Conservation (phyloP, 305 asterid genomes). For the Fraxinus albicans region DNA sequence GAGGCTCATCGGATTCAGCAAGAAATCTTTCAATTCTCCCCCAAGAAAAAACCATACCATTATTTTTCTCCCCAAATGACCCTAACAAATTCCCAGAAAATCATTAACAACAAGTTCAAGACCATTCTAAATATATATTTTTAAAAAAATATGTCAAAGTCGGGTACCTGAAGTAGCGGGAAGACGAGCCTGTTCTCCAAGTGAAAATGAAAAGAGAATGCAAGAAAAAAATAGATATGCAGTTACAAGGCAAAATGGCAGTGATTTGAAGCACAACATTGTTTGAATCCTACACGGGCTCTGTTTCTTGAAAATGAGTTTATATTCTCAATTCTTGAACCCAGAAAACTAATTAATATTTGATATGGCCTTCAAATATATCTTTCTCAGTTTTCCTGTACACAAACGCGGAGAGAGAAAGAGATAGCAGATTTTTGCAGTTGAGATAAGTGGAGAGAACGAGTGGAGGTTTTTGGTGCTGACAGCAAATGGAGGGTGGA, state of each 20-base stretch:
- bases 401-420: neutral
- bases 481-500: neutral
- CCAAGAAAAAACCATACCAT: constrained; percentile 26
- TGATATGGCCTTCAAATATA: neutral
- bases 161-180: constrained; percentile 35
- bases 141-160: neutral
- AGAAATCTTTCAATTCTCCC: constrained; percentile 48
- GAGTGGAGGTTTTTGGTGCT: neutral
- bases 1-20: constrained; percentile 41
- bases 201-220: constrained; percentile 28
- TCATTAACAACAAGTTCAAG: neutral
- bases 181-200: constrained; percentile 27
- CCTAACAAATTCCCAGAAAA: constrained; percentile 8
- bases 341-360: too few relatives aligned
- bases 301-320: constrained; percentile 3
- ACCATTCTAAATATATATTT: neutral
- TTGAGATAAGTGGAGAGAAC: neutral
- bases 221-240: constrained; percentile 29
- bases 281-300: constrained; percentile 1
- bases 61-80: constrained; percentile 18
- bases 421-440: neutral
- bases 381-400: neutral
- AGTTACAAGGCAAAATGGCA: constrained; percentile 23
- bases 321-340: neutral
- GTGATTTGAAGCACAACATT: constrained; percentile 31